Evolutionary conservation across 495 filamentous ascomycete species (phyloP).

Genomic region (Tuber indicum): DNA sequence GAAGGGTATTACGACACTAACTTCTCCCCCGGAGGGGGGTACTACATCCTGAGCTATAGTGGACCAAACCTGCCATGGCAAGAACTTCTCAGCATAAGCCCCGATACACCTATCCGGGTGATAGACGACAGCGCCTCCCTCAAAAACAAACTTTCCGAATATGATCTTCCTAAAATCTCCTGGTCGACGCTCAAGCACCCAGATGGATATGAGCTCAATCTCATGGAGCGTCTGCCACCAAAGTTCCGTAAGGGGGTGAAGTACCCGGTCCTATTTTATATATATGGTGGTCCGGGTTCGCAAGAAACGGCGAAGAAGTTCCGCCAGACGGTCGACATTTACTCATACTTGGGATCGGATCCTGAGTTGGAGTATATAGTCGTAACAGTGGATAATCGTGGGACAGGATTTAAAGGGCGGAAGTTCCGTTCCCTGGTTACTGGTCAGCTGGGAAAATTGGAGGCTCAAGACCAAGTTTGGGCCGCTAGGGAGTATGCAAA

Average conservation of each 20-base stretch:
- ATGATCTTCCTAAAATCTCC: conserved; percentile 50
- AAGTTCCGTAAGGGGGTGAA: conserved; percentile 50
- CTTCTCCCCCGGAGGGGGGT: conserved; percentile 51
- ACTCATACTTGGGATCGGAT: conserved; percentile 53
- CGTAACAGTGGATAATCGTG: conserved; percentile 53
- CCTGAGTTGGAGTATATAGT: conserved; percentile 55
- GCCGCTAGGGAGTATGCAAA: conserved; percentile 48
- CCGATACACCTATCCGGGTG: conserved; percentile 47
- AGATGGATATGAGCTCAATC: conserved; percentile 47
- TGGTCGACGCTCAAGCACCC: conserved; percentile 50
- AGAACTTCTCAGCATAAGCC: conserved; percentile 49
- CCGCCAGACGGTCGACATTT: conserved; percentile 45
- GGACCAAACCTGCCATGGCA: conserved; percentile 56
- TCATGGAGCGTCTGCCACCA: conserved; percentile 48
- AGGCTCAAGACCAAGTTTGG: conserved; percentile 54
- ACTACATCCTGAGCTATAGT: conserved; percentile 53
- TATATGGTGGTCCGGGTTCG: conserved; percentile 53
- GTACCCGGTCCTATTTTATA: conserved; percentile 53
- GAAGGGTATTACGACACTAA: conserved; percentile 51
- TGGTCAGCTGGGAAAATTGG: conserved; percentile 50
- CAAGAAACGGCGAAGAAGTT: conserved; percentile 50
- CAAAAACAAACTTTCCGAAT: conserved; percentile 46
- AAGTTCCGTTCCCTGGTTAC: conserved; percentile 49
- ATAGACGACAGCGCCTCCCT: conserved; percentile 51
- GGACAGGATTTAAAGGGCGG: conserved; percentile 52